Evolutionary conservation across 345 rosid species (phyloP).

Genomic region (Corymbia maculata): DNA sequence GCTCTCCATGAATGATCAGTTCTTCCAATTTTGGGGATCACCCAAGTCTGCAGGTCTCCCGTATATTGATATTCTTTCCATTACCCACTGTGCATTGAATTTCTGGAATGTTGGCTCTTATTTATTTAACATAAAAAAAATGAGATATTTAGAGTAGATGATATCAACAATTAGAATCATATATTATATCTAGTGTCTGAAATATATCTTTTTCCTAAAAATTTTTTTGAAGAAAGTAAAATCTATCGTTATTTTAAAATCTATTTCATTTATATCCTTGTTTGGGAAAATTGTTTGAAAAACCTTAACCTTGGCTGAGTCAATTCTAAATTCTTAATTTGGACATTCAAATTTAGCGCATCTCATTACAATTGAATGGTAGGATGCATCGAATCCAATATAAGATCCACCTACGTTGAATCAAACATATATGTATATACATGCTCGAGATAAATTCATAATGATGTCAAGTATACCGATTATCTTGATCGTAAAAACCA

Average conservation of each 20-base stretch:
- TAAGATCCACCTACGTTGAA: background rate
- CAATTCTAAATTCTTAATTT: no score
- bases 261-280: no score
- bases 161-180: no score
- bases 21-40: background rate
- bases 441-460: background rate
- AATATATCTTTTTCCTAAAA: background rate
- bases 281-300: background rate
- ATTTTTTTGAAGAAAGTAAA: background rate
- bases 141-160: background rate
- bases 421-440: background rate
- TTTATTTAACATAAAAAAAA: background rate
- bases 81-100: no score
- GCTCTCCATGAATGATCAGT: background rate
- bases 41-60: background rate
- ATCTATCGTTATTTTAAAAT: no score
- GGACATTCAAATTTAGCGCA: fast-evolving
- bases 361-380: background rate
- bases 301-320: no score
- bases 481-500: background rate
- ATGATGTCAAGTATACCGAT: background rate
- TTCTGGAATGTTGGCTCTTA: background rate
- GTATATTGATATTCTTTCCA: background rate
- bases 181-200: no score
- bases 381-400: background rate